Evolutionary conservation across 176 grass and related monocot species (phyloP).

Genomic region (Ampelocalamus luodianensis): DNA sequence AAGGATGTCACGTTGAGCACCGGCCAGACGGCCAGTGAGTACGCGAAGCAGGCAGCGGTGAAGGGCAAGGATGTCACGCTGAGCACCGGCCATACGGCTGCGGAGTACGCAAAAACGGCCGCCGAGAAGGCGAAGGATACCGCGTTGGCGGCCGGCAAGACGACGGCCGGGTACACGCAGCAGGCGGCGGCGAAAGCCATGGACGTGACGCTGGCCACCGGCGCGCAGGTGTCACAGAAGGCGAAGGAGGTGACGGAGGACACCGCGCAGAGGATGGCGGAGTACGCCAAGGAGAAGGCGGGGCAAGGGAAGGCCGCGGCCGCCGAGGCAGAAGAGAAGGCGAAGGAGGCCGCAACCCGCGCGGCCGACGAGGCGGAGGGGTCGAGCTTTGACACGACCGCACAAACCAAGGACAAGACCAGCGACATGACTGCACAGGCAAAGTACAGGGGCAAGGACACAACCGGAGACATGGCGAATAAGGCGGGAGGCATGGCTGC

Average conservation of each 20-base stretch:
- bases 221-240: constrained; percentile 51
- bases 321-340: constrained; percentile 9
- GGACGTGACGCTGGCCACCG: constrained; percentile 46
- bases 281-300: constrained; percentile 47
- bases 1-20: constrained; percentile 54
- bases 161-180: constrained; percentile 54
- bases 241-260: constrained; percentile 57
- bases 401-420: constrained; percentile 32
- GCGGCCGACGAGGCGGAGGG: constrained; percentile 44
- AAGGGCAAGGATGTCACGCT: constrained; percentile 57
- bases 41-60: constrained; percentile 56
- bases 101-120: constrained; percentile 48
- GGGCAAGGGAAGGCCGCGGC: constrained; percentile 39
- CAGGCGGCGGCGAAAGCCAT: constrained; percentile 60
- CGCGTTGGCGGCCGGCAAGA: constrained; percentile 44
- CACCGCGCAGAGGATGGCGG: constrained; percentile 38
- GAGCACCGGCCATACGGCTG: constrained; percentile 44
- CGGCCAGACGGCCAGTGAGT: constrained; percentile 47
- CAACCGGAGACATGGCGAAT: constrained; percentile 18
- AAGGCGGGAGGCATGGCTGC: background rate
- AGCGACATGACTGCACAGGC: constrained; percentile 32
- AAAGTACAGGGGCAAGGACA: background rate
- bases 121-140: constrained; percentile 57
- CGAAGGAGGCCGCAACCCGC: constrained; percentile 33
- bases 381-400: constrained; percentile 10